Base-by-base conservation (phyloP, 2,329 filamentous ascomycete species). In the Aspergillus sp. region DNA sequence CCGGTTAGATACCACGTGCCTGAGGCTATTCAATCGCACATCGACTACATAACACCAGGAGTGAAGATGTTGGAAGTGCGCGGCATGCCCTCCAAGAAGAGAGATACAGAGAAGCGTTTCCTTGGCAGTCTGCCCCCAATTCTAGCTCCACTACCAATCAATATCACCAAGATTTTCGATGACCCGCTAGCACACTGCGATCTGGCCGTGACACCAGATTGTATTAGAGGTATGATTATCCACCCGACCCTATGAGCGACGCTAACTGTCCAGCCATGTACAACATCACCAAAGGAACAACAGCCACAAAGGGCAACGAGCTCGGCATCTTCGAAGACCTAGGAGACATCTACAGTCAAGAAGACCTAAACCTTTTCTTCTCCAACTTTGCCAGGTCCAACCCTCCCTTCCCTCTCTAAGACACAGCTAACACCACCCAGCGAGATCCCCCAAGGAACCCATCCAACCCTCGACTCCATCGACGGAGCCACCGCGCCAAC, bases 1-100 rank as follows among this genome's bases (percentile, higher is more conserved):
- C 21, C 2, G 1, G 32, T 17, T 11, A 72, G 70, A 65, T 84
- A 84, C 68, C 81, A 83, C 58, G 72, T 86, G 2, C 83, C 83
- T 1, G 73, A 75, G 27, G 68, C 79, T 42, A 64, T 86, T 13
- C 76, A 76, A 47, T 64, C 75, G 10, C 81, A 85, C 59, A 75
- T 86, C 54, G 83, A 86, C 71, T 86, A 85, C 68, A 80, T 86
- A 39, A 85, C 81, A 0, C 84, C 84, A 2, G 75, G 75, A 23
- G 64, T 78, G 30, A 70, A 74, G 51, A 59, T 71, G 13, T 62
- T 75, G 8, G 73, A 73, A 50, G 67, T 74, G 30, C 66, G 64
- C 8, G 62, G 62, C 5, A 60, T 52, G 8, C 55, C 38, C 21
- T 57, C 68, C 6, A 52, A 62, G 11, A 66, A 54, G 13, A 25